A percentile compares a stretch with the other conserved stretches of the same genome.
Conservation (phyloP, 805 yeast species). For the Cyberlindnera bimundalis region DNA sequence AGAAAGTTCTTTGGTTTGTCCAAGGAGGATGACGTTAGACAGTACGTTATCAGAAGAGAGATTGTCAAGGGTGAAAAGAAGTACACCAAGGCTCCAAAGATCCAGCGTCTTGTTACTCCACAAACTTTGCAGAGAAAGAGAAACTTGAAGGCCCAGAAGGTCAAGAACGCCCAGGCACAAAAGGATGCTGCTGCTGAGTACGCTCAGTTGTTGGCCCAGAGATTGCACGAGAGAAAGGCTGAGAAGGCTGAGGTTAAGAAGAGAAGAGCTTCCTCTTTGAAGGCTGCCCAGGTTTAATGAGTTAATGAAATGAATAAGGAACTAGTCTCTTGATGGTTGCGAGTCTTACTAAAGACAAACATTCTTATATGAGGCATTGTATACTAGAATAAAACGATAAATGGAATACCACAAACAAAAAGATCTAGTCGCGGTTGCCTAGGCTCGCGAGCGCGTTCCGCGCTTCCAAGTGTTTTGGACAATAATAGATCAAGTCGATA, state of each 20-base stretch:
- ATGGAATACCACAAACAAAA: too few relatives aligned
- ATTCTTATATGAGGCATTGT: too few relatives aligned
- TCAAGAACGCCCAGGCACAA: slow-evolving; percentile 96
- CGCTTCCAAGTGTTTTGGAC: too few relatives aligned
- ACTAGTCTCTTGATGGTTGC: too few relatives aligned
- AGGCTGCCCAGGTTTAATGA: slow-evolving; percentile 30
- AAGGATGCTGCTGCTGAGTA: slow-evolving; percentile 99
- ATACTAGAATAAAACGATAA: too few relatives aligned
- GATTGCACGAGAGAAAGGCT: slow-evolving; percentile 97
- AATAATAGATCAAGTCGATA: too few relatives aligned
- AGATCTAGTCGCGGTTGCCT: too few relatives aligned
- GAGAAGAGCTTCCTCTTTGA: slow-evolving; percentile 99
- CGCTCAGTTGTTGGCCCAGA: slow-evolving; percentile 97
- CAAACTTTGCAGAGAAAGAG: slow-evolving; percentile 99
- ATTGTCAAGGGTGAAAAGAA: slow-evolving; percentile 96
- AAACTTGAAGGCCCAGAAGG: slow-evolving; percentile 88
- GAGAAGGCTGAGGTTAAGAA: slow-evolving; percentile 97
- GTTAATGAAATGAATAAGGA: slow-evolving; percentile 55
- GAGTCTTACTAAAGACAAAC: too few relatives aligned
- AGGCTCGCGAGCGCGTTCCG: too few relatives aligned
- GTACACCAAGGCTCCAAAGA: slow-evolving; percentile 99
- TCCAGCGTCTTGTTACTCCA: slow-evolving; percentile 99
- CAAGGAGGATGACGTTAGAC: slow-evolving; percentile 64
- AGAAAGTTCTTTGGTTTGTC: slow-evolving; percentile 99
- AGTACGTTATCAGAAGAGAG: slow-evolving; percentile 97